Conservation (phyloP, 352 stramenopile species). For the Phytophthora ohioensis region DNA sequence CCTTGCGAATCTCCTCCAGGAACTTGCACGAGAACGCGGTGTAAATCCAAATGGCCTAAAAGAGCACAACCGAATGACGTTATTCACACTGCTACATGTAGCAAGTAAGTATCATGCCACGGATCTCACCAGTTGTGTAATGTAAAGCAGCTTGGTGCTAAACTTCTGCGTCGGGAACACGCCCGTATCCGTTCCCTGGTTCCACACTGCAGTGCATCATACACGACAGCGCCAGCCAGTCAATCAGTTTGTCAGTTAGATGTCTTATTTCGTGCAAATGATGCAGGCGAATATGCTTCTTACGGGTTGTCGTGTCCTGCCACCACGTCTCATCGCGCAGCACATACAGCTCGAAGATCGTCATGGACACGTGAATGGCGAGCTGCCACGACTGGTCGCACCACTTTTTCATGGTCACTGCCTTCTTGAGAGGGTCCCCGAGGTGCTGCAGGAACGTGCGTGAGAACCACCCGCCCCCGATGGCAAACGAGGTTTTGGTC, state of each 20-base stretch:
- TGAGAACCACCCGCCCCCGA: constrained; percentile 77
- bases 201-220: constrained; percentile 63
- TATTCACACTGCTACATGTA: background rate
- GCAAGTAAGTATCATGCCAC: background rate
- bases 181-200: constrained; percentile 71
- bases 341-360: constrained; percentile 85
- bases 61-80: background rate
- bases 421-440: constrained; percentile 83
- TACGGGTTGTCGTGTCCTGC: constrained; percentile 86
- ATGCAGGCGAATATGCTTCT: constrained; percentile 4
- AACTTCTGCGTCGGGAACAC: constrained; percentile 87
- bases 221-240: background rate
- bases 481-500: constrained; percentile 73
- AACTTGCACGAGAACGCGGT: constrained; percentile 92
- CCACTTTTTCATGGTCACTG: constrained; percentile 90
- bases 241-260: background rate
- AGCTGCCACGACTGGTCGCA: constrained; percentile 91
- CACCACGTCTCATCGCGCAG: constrained; percentile 87
- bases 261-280: background rate
- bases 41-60: constrained; percentile 90
- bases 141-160: constrained; percentile 83
- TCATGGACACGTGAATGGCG: constrained; percentile 85
- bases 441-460: constrained; percentile 83
- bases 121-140: constrained; percentile 75
- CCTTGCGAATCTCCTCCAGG: constrained; percentile 88